Base-by-base conservation (phyloP, 2,329 filamentous ascomycete genomes). In the Rutstroemia sp. region DNA sequence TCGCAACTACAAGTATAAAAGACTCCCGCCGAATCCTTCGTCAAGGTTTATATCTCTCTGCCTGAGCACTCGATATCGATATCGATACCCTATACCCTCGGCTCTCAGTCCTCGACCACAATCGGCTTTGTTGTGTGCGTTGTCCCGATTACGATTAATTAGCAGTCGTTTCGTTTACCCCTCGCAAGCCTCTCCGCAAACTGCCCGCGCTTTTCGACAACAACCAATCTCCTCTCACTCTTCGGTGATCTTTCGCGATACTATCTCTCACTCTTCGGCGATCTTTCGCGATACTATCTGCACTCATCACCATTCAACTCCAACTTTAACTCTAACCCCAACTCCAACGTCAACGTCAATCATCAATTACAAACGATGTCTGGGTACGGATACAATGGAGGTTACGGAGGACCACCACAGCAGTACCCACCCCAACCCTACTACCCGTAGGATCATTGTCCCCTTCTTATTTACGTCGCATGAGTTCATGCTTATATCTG, bases 381-480 rank as follows among this genome's bases (percentile, higher is more conserved):
- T 63, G 82, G 81, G 67, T 86, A 84, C 69, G 77, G 77, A 58
- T 70, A 75, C 59, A 83, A 76, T 58, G 73, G 74, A 68, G 73
- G 73, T 68, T 77, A 73, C 59, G 68, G 66, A 59, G 63, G 57
- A 49, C 68, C 63, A 52, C 71, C 71, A 54, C 56, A 58, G 67
- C 77, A 77, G 61, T 69, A 69, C 62, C 62, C 64, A 46, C 63
- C 66, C 59, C 71, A 72, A 61, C 70, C 69, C 59, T 69, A 72
- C 63, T 80, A 80, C 65, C 76, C 78, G 76, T 81, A 77, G 61
- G 66, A 63, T 55, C n/a, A 44, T 44, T 46, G 42, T 44, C 16
- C 53, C 42, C 42, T 37, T 42, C 39, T 27, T 38, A 25, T 51
- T 47, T 44, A n/a, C 16, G 51, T 27, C 44, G 25, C 39, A 18